Evolutionary conservation across 768 basidiomycete species (phyloP).

Genomic region (Saitozyma podzolica): DNA sequence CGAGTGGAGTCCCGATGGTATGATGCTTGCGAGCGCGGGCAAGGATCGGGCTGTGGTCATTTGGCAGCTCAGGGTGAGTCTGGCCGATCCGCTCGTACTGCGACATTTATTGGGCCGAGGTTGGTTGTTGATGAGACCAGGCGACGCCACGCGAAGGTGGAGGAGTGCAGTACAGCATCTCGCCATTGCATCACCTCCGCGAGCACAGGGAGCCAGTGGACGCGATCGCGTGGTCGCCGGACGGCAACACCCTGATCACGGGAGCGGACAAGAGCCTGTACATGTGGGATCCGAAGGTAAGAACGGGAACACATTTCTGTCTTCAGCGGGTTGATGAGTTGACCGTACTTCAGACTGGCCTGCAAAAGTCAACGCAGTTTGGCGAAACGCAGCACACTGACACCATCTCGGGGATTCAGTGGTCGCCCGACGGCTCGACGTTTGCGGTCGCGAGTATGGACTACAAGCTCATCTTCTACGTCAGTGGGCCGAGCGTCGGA

Average conservation of each 20-base stretch:
- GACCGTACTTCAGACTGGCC: conserved; percentile 21
- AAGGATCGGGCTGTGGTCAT: conserved; percentile 85
- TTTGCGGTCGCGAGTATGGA: conserved; percentile 90
- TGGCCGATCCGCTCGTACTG: not conserved
- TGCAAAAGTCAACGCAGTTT: conserved; percentile 14
- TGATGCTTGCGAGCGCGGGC: conserved; percentile 79
- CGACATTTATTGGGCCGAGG: not conserved
- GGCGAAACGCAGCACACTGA: conserved; percentile 62
- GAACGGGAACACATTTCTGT: conserved; percentile 9
- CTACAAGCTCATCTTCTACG: conserved; percentile 59
- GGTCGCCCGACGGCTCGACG: conserved; percentile 83
- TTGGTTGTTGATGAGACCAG: conserved; percentile 10
- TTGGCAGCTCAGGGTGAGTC: conserved; percentile 77
- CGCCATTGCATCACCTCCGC: conserved; percentile 55
- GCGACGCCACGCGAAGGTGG: conserved; percentile 9
- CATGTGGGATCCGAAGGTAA: conserved; percentile 86
- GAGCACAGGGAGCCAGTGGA: conserved; percentile 77
- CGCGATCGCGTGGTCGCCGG: conserved; percentile 87
- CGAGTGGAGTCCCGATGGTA: conserved; percentile 90
- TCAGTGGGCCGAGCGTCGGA: conserved; percentile 59
- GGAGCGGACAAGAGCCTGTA: conserved; percentile 77
- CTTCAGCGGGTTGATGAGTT: not conserved
- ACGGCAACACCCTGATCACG: conserved; percentile 79
- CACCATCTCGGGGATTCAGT: conserved; percentile 78
- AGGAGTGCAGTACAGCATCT: conserved; percentile 56